Base-by-base conservation (phyloP, 1,284 basidiomycete species). In the Exsudoporus floridanus region DNA sequence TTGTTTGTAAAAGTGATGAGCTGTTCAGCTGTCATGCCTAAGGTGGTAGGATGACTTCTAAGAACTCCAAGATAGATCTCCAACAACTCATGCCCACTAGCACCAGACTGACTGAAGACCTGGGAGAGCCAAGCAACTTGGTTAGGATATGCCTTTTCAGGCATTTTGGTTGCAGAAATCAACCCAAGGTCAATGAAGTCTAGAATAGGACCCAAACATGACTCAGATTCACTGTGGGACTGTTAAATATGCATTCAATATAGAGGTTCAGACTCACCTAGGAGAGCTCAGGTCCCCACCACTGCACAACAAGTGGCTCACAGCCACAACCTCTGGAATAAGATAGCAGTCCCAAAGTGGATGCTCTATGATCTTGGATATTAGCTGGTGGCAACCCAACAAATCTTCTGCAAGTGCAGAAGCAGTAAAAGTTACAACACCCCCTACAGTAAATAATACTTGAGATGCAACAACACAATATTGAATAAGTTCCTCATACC, bases 341-440 rank as follows among this genome's bases (percentile, higher is more conserved):
- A 90, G 69, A 60, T 84, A 88, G 44, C 78, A 79, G 14, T 72
- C 70, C 86, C 87, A 90, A 13, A 85, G 62, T 28, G 82, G 83
- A 63, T 89, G 86, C 33, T 77, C 71, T 51, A 74, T 66, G 9
- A 84, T 66, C 56, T 78, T 71, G 28, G 64, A 68, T 35, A 89
- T 79, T 21, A 76, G 66, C 19, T 76, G 61, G 46, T 73, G 64
- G 5, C 79, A 66, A 13, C 71, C 75, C 37, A 73, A 48, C 4
- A 79, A 77, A 60, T 84, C 73, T 36, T 79, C 75, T 8, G 74
- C 55, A 46, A 89, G 73, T n/a, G 79, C 82, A 46, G 70, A 69
- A 2, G 85, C 74, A 12, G 82, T 84, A 54, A 90, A 84, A 1
- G 85, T 87, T 1, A 82, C 74, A 55, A 89, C 65, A 5, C 87